Evolutionary conservation across 129 eudicot species (phyloP).

Genomic region (Centaurea solstitialis): DNA sequence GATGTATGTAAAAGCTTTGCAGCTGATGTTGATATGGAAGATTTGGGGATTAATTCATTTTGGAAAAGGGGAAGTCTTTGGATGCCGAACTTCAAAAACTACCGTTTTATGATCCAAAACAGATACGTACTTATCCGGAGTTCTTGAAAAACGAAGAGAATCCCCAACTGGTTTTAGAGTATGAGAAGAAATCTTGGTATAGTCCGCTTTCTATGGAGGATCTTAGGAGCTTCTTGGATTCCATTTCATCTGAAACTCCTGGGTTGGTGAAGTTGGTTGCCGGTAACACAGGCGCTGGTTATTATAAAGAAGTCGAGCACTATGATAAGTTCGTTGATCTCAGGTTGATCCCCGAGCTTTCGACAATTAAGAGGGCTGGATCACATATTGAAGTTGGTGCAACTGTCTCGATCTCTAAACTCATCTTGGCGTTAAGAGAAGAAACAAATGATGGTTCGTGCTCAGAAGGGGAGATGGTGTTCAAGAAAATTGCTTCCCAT

Average conservation of each 20-base stretch:
- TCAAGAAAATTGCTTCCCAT: conserved; percentile 61
- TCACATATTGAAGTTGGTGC: conserved; percentile 73
- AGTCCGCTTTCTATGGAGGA: conserved; percentile 63
- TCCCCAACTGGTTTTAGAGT: conserved; percentile 35
- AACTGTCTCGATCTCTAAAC: conserved; percentile 66
- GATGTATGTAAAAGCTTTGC: conserved; percentile 96
- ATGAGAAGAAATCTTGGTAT: conserved; percentile 54
- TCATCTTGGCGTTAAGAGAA: conserved; percentile 55
- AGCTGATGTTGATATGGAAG: conserved; percentile 84
- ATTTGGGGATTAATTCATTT: conserved; percentile 79
- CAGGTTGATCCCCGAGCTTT: conserved; percentile 72
- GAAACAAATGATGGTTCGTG: conserved; percentile 6
- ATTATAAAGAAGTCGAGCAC: conserved; percentile 60
- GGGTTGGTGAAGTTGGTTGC: conserved; percentile 53
- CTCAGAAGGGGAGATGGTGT: conserved; percentile 34
- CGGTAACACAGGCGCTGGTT: conserved; percentile 79
- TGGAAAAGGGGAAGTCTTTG: conserved; percentile 59
- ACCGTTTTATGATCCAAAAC: conserved; percentile 60
- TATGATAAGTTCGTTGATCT: conserved; percentile 70
- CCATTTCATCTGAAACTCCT: conserved; percentile 26
- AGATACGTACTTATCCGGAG: conserved; percentile 53
- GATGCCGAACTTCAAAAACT: conserved; percentile 54
- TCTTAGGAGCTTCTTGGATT: conserved; percentile 47
- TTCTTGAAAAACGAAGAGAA: conserved; percentile 47
- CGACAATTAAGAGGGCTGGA: conserved; percentile 37